These are phyloP conservation scores for Pichia occidentalis DNA, from an alignment of 805 yeast species.

Conservation along the genomic window DNA sequence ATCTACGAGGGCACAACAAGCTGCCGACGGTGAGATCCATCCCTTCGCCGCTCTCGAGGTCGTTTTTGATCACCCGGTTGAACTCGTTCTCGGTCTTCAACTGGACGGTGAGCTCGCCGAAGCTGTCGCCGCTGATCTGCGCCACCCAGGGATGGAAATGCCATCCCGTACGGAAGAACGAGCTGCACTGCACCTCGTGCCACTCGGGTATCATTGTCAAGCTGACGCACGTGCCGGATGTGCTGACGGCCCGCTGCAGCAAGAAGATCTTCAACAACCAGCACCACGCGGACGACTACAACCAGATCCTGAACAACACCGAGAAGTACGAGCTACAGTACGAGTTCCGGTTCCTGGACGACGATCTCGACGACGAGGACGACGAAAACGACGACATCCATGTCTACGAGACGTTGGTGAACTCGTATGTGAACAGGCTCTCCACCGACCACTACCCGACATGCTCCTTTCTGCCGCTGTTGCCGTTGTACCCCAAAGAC, in stretches of 20 bases:
- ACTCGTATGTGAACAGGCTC: constrained; percentile 22
- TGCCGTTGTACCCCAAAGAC: constrained; percentile 16
- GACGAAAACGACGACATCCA: constrained; percentile 21
- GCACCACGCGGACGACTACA: constrained; percentile 7
- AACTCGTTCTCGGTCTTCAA: constrained; percentile 38
- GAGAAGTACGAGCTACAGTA: constrained; percentile 9
- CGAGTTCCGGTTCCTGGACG: constrained; percentile 8
- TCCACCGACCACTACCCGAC: constrained; percentile 25
- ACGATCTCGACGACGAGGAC: constrained; percentile 12
- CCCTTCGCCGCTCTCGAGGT: constrained; percentile 12
- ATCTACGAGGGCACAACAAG: constrained; percentile 7
- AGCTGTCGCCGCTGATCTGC: constrained; percentile 41
- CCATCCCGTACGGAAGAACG: constrained; percentile 29
- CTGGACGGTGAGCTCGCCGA: constrained; percentile 36
- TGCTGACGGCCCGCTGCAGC: not conserved
- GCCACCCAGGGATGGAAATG: constrained; percentile 51
- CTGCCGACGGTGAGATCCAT: constrained; percentile 1
- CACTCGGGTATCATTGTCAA: constrained; percentile 26
- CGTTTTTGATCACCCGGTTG: constrained; percentile 35
- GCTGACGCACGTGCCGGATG: constrained; percentile 14
- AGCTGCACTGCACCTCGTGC: constrained; percentile 31
- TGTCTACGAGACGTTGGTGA: constrained; percentile 21
- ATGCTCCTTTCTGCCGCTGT: constrained; percentile 18
- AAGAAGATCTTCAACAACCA: constrained; percentile 4
- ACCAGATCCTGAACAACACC: constrained; percentile 17